Conservation (phyloP, 257 asterid genomes). For the Solanum lycopersicoides region DNA sequence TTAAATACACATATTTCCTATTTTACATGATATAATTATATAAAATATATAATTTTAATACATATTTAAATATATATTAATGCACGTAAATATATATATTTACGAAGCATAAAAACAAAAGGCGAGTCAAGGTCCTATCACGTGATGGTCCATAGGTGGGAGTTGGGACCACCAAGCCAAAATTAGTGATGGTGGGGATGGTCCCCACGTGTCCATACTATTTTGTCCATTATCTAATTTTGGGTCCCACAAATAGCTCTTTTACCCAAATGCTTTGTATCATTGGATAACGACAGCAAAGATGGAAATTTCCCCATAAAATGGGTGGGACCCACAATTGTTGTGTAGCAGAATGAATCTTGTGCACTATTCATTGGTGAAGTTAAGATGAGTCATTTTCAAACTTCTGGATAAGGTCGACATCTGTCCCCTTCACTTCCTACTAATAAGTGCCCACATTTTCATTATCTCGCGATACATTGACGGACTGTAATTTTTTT, state of each 20-base stretch:
- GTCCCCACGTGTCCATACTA: background rate
- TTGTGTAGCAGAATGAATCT: background rate
- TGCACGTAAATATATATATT: too few species aligned
- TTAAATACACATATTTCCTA: too few species aligned
- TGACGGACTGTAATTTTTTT: too few species aligned
- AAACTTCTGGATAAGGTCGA: background rate
- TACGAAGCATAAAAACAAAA: background rate
- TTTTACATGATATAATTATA: too few species aligned
- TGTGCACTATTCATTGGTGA: background rate
- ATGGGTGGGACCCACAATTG: background rate
- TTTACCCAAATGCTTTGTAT: background rate
- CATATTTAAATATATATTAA: too few species aligned
- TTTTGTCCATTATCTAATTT: background rate
- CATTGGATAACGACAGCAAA: background rate
- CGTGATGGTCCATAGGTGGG: background rate
- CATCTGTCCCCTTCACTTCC: slow-evolving; percentile 3
- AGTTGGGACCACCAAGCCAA: background rate
- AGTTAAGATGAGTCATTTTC: background rate
- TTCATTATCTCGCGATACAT: background rate
- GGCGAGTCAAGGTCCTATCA: background rate
- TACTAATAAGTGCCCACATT: background rate
- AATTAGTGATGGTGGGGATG: background rate
- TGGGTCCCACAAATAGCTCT: background rate
- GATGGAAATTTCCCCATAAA: background rate
- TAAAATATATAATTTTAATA: too few species aligned